A percentile compares a stretch with the other conserved stretches of the same genome.
Evolutionary conservation across 352 stramenopile genomes (phyloP).

Genomic region (Phytophthora capsici): DNA sequence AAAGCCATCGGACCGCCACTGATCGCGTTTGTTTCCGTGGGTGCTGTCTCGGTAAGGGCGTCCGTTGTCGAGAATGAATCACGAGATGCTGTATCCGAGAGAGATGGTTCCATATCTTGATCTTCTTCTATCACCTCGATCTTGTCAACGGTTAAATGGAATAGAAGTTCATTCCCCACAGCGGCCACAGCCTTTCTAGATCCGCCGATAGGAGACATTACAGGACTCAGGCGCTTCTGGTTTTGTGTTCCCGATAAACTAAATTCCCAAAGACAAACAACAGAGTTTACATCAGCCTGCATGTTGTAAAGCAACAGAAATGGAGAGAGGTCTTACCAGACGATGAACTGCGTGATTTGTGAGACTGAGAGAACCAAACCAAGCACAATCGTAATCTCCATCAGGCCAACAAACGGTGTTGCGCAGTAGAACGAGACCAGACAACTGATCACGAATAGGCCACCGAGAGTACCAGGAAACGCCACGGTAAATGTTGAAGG

Average conservation of each 20-base stretch:
- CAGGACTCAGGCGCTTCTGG: slow-evolving; percentile 21
- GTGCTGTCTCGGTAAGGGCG: slow-evolving; percentile 14
- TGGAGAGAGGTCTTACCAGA: slow-evolving; percentile 43
- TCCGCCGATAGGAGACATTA: slow-evolving; percentile 22
- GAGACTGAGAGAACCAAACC: slow-evolving; percentile 80
- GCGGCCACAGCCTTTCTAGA: slow-evolving; percentile 21
- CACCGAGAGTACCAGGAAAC: slow-evolving; percentile 71
- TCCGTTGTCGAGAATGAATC: slow-evolving; percentile 27
- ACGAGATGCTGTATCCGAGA: slow-evolving; percentile 33
- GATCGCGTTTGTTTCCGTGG: slow-evolving; percentile 32
- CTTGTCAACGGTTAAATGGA: slow-evolving; percentile 60
- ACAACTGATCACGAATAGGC: slow-evolving; percentile 79
- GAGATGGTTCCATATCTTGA: slow-evolving; percentile 43
- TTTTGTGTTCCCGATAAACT: slow-evolving; percentile 47
- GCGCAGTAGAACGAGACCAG: slow-evolving; percentile 77
- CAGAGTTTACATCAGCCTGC: too few species aligned
- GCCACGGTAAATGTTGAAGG: slow-evolving; percentile 68
- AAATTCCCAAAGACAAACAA: background rate
- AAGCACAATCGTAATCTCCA: slow-evolving; percentile 89
- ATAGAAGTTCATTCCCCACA: slow-evolving; percentile 46
- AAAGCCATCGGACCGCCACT: slow-evolving; percentile 75
- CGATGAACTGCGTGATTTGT: slow-evolving; percentile 71
- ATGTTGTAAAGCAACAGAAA: background rate
- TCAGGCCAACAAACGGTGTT: slow-evolving; percentile 77
- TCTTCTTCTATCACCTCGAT: slow-evolving; percentile 75